Evolutionary conservation across 2,329 filamentous ascomycete genomes (phyloP).

Genomic region (Pseudogymnoascus sp.): DNA sequence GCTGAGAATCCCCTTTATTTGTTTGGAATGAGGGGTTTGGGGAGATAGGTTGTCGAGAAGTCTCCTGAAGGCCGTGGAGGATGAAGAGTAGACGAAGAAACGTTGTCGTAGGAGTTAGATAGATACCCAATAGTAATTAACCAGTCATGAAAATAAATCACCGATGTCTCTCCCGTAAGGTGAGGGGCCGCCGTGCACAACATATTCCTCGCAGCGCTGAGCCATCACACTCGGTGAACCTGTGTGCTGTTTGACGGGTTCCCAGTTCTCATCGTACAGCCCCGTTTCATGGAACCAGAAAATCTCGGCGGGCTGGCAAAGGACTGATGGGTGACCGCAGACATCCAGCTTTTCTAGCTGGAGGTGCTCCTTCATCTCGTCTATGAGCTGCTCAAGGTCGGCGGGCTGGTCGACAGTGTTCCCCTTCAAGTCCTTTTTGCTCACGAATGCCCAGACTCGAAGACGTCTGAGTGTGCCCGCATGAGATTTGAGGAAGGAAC

Average conservation of each 20-base stretch:
- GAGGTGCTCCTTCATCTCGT: constrained; percentile 10
- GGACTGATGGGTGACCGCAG: background rate
- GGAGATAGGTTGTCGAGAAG: background rate
- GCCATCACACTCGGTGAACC: background rate
- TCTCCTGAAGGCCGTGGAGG: background rate
- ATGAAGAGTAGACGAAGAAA: background rate
- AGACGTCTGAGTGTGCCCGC: background rate
- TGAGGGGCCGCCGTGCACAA: background rate
- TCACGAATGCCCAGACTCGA: background rate
- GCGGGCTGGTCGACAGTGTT: background rate
- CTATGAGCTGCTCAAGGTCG: background rate
- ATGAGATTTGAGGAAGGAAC: background rate
- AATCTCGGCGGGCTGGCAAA: constrained; percentile 3
- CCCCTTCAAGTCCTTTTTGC: background rate
- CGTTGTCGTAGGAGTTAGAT: background rate
- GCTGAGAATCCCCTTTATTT: background rate
- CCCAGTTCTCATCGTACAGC: constrained; percentile 3
- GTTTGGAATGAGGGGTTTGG: background rate
- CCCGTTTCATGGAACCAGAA: constrained; percentile 8
- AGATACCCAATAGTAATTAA: constrained; percentile 4
- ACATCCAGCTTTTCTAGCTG: background rate
- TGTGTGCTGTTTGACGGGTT: background rate
- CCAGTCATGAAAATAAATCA: background rate
- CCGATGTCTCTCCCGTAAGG: background rate
- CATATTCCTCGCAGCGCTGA: constrained; percentile 1